These are phyloP conservation scores for Dillenia turbinata DNA, from an alignment of 164 flowering plant species.

Conservation along the genomic window DNA sequence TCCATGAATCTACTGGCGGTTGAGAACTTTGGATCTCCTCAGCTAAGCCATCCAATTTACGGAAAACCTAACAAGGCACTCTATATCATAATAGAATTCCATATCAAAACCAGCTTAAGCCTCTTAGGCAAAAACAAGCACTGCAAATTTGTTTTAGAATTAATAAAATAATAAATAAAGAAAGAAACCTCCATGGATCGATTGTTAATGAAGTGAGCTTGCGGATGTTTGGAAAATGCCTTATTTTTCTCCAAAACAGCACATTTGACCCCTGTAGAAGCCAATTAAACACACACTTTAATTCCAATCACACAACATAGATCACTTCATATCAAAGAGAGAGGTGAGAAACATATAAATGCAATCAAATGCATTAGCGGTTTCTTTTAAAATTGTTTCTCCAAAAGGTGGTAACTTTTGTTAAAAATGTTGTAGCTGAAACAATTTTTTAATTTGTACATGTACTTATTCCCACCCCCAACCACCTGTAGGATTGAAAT, in stretches of 20 bases:
- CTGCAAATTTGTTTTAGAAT: no score
- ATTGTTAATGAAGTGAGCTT: conserved; percentile 95
- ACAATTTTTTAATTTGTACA: no score
- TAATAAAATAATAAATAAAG: background rate
- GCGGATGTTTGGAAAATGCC: conserved; percentile 80
- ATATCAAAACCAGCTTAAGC: background rate
- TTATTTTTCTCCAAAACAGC: conserved; percentile 70
- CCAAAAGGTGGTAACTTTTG: no score
- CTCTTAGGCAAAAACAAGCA: conserved; percentile 1
- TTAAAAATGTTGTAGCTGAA: no score
- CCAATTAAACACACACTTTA: background rate
- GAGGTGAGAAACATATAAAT: no score
- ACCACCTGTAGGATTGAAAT: no score
- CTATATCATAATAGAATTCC: conserved; percentile 13
- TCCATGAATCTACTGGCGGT: conserved; percentile 87
- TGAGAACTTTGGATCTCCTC: conserved; percentile 72
- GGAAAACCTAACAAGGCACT: conserved; percentile 61
- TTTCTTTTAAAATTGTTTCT: no score
- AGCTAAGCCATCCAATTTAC: conserved; percentile 76
- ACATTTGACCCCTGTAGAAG: conserved; percentile 66
- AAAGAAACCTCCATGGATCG: conserved; percentile 90
- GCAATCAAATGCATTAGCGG: no score
- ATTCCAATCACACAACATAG: no score
- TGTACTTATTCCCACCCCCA: no score
- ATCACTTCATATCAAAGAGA: no score